Percentiles rank a stretch among this genome's conserved stretches.
Conservation (phyloP, 805 yeast species). For the Myxozyma sirexii region DNA sequence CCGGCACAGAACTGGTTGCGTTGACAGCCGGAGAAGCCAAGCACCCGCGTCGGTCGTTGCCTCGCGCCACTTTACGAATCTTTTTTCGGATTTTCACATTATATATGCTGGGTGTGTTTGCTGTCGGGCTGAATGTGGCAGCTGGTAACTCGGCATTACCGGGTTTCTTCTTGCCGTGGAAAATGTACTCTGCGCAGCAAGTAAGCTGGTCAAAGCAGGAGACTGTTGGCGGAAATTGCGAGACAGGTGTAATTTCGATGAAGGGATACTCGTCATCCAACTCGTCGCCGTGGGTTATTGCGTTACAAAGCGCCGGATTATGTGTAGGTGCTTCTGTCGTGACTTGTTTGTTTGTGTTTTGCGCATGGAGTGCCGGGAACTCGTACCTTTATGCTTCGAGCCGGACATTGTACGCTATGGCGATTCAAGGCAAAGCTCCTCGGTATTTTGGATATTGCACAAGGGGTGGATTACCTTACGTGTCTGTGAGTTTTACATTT, state of each 20-base stretch:
- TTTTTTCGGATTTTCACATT: conserved; percentile 77
- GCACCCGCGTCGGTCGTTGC: conserved; percentile 67
- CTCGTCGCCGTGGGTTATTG: conserved; percentile 77
- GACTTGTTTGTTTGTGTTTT: conserved; percentile 47
- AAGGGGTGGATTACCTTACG: conserved; percentile 74
- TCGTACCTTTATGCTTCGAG: conserved; percentile 71
- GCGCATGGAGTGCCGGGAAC: conserved; percentile 70
- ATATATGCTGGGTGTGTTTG: conserved; percentile 60
- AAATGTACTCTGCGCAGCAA: conserved; percentile 51
- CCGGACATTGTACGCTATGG: conserved; percentile 69
- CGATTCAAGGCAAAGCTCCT: conserved; percentile 70
- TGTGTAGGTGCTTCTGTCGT: conserved; percentile 70
- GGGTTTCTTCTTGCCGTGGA: conserved; percentile 30
- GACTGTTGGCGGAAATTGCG: conserved; percentile 18
- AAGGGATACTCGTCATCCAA: conserved; percentile 53
- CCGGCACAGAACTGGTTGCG: conserved; percentile 74
- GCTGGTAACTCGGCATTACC: conserved; percentile 22
- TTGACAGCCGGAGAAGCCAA: conserved; percentile 76
- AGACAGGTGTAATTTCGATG: conserved; percentile 20
- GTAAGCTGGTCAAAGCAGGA: conserved; percentile 19
- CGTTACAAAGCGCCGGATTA: conserved; percentile 67
- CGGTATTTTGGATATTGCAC: conserved; percentile 66
- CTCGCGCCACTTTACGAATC: conserved; percentile 75
- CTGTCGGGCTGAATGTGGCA: conserved; percentile 63
- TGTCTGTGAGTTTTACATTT: conserved; percentile 57